Evolutionary conservation across 2,329 filamentous ascomycete genomes (phyloP), one percentile per base, ranked within the genome.

Genomic region (Coniosporium tulheliwenetii): DNA sequence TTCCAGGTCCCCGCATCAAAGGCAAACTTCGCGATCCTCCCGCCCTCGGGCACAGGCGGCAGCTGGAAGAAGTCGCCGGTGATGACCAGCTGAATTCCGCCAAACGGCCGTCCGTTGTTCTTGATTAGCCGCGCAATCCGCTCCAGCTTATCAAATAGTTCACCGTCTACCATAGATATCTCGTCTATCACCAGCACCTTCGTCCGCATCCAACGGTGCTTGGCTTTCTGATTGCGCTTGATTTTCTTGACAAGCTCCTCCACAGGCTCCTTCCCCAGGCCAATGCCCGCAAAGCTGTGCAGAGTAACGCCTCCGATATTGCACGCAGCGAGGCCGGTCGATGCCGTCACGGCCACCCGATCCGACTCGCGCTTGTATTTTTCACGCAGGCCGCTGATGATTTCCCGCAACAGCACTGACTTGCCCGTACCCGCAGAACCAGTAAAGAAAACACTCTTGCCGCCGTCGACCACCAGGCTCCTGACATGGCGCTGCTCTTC

Each of bases 11-110:
- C 75, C 7, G 87, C 87, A 52, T 94, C 85, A 55, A 98, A 98
- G 0, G 87, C 81, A 58, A 98, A 98, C 54, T 86, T 94, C 37
- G 80, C 76, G 19, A 79, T 71, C 40, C 77, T 75, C 35, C 74
- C 76, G 34, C 67, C 67, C 31, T 95, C 87, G 1, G 89, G 87
- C 1, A 98, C 91, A 1, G 91, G 91, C 1, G 91, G 91, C 3
- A 98, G 65, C 57, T 98, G 91, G 61, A 98, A 98, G 62, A 98
- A 98, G 54, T 98, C 91, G 2, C 91, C 91, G 0, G 91, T 98
- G 44, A 98, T 84, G 42, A 98, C 75, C 29, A 98, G 71, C 50
- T 98, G 91, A 37, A 98, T 96, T 5, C 91, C 91, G 41, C 91
- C 93, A 67, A 94, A 98, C 0, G 91, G 83, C 8, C 85, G 75